Conservation (phyloP, 1,284 basidiomycete species). For the Moesziomyces parantarcticus region DNA sequence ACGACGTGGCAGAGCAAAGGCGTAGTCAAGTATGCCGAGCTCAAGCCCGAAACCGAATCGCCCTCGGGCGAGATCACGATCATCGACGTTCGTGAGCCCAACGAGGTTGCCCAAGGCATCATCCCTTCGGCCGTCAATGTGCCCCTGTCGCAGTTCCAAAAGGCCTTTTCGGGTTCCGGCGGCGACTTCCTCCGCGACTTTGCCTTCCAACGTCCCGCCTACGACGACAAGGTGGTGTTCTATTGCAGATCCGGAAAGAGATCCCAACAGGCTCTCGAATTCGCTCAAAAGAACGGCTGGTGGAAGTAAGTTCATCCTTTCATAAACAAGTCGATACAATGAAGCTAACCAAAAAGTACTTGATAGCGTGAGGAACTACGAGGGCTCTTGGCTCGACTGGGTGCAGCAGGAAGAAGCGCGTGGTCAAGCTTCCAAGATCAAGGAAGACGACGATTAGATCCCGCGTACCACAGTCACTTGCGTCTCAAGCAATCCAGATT, state of each 20-base stretch:
- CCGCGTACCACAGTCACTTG: too few relatives aligned
- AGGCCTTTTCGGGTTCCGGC: conserved; percentile 73
- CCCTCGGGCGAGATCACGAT: conserved; percentile 75
- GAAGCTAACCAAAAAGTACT: too few relatives aligned
- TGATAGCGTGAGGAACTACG: conserved; percentile 86
- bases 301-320: conserved; percentile 74
- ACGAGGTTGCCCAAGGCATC: conserved; percentile 91
- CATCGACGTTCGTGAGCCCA: conserved; percentile 86
- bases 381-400: conserved; percentile 95
- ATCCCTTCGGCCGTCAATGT: conserved; percentile 96
- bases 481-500: too few relatives aligned
- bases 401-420: conserved; percentile 71
- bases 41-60: conserved; percentile 83
- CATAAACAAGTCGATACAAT: too few relatives aligned
- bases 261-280: conserved; percentile 82
- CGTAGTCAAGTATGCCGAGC: conserved; percentile 79
- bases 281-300: conserved; percentile 85
- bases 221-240: conserved; percentile 84
- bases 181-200: conserved; percentile 71
- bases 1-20: conserved; percentile 54
- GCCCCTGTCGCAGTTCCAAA: conserved; percentile 82
- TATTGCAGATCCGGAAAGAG: conserved; percentile 94
- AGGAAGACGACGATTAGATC: conserved; percentile 64
- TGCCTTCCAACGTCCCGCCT: conserved; percentile 84
- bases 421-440: conserved; percentile 45